Base-by-base conservation (phyloP, 2,329 filamentous ascomycete genomes). In the Aaosphaeria pasadenensis region DNA sequence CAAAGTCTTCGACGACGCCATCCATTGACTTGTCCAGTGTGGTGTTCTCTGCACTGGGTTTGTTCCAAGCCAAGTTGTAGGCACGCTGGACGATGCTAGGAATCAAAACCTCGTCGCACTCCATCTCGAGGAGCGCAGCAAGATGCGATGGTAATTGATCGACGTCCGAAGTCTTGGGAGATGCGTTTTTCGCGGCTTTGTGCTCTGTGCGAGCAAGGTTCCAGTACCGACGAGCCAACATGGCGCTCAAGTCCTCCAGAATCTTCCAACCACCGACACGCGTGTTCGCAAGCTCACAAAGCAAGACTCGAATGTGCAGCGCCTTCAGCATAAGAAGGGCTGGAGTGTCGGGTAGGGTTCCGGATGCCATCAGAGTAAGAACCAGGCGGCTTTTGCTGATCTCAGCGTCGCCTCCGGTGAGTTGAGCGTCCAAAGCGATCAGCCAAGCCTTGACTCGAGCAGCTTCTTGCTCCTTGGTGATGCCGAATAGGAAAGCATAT, bases 391-490 rank as follows among this genome's bases (percentile, higher is more conserved):
- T 91, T 70, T 88, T 91, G 76, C 87, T 95, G 58, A 96, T 88
- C 67, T 95, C 89, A 6, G 86, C 82, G 69, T 96, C 92, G 11
- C 92, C 91, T 39, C 92, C 92, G 7, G 89, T 89, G 17, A 97
- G 79, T 68, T 96, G 92, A 29, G 92, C 91, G 69, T 97, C 92
- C 46, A 96, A 81, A 11, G 91, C 91, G 61, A 96, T 96, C 32
- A 87, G 82, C 92, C 92, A 97, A 0, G 91, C 89, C 72, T 95
- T 94, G 60, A 95, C 81, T 30, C 92, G 83, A 5, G 89, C 91
- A 44, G 81, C 83, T 68, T 96, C 92, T 67, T 95, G 86, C 49
- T 96, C 90, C 56, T 87, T 84, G 1, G 87, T 92, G 42, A 88
- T 82, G 0, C 90, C 89, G 2, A 88, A 92, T 36, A 95, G 73